Percentiles rank a stretch among this genome's conserved stretches.
These are phyloP conservation scores for Psilocybe cyanescens DNA, from an alignment of 768 basidiomycete genomes.

Conservation along the genomic window DNA sequence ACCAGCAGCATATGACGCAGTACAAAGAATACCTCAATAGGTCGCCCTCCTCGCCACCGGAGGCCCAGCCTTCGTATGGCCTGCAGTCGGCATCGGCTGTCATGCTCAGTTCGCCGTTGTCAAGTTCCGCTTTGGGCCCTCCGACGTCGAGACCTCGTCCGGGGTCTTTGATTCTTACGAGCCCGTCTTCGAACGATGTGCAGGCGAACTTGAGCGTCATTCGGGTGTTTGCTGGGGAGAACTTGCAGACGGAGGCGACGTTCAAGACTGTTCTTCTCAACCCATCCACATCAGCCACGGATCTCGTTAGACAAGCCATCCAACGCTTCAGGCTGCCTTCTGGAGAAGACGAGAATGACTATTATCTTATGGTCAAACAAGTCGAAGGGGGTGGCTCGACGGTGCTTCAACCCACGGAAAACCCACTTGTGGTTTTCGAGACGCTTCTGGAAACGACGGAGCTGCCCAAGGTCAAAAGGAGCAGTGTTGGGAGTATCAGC, in stretches of 20 bases:
- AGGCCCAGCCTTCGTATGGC: constrained; percentile 75
- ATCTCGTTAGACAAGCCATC: constrained; percentile 89
- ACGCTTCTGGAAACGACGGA: constrained; percentile 79
- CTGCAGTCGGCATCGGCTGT: constrained; percentile 75
- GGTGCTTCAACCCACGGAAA: constrained; percentile 69
- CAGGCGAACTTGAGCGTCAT: constrained; percentile 89
- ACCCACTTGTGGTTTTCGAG: constrained; percentile 91
- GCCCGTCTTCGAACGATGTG: constrained; percentile 58
- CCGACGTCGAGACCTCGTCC: constrained; percentile 66
- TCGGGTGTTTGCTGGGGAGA: constrained; percentile 92
- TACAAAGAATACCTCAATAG: constrained; percentile 91
- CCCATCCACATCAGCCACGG: constrained; percentile 78
- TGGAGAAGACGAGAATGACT: constrained; percentile 63
- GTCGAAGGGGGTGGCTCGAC: constrained; percentile 88
- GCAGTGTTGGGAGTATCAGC: constrained; percentile 91
- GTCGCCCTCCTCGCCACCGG: constrained; percentile 80
- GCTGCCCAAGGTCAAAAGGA: constrained; percentile 88
- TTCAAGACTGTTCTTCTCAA: constrained; percentile 98
- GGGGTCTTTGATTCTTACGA: constrained; percentile 74
- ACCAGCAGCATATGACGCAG: constrained; percentile 85
- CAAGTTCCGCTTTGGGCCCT: constrained; percentile 52
- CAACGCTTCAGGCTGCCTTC: constrained; percentile 88
- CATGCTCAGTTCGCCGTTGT: constrained; percentile 49
- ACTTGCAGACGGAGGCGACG: constrained; percentile 91
- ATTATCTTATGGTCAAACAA: constrained; percentile 93